These are phyloP conservation scores for Flaveria bidentis DNA, from an alignment of 129 eudicot species.

Conservation along the genomic window DNA sequence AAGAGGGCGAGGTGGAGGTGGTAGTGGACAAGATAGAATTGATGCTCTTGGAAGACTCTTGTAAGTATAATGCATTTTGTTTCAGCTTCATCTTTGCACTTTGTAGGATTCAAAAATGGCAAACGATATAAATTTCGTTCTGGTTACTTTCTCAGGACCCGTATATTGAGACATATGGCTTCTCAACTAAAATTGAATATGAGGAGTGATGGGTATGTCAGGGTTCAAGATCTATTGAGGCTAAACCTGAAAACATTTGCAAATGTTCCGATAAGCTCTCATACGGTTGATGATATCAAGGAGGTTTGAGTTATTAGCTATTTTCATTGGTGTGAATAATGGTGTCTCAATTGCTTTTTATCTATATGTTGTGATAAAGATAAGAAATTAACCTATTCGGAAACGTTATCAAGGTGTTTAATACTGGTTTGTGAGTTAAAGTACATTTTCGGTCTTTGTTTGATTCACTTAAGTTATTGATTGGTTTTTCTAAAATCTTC, in stretches of 20 bases:
- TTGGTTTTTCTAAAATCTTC: not conserved
- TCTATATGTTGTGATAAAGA: conserved; percentile 1
- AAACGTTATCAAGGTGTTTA: not conserved
- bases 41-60: conserved; percentile 92
- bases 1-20: conserved; percentile 58
- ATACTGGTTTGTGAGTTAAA: conserved; percentile 7
- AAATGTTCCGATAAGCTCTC: conserved; percentile 65
- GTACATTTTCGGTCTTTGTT: not conserved
- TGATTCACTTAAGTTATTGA: not conserved
- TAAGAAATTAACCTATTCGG: conserved; percentile 2
- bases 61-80: conserved; percentile 45
- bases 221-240: conserved; percentile 72
- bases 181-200: conserved; percentile 68
- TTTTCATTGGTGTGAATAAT: not conserved
- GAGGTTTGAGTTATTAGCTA: conserved; percentile 50
- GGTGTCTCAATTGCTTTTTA: not conserved
- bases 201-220: conserved; percentile 90
- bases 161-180: conserved; percentile 87
- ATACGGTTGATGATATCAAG: conserved; percentile 71
- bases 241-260: conserved; percentile 75
- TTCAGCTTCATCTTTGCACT: conserved; percentile 8
- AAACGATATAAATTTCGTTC: conserved; percentile 9
- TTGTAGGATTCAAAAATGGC: conserved; percentile 6
- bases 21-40: conserved; percentile 58
- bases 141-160: conserved; percentile 51